phyloP scores from a whole-genome alignment of 345 rosid species.

The Dovyalis caffra region DNA sequence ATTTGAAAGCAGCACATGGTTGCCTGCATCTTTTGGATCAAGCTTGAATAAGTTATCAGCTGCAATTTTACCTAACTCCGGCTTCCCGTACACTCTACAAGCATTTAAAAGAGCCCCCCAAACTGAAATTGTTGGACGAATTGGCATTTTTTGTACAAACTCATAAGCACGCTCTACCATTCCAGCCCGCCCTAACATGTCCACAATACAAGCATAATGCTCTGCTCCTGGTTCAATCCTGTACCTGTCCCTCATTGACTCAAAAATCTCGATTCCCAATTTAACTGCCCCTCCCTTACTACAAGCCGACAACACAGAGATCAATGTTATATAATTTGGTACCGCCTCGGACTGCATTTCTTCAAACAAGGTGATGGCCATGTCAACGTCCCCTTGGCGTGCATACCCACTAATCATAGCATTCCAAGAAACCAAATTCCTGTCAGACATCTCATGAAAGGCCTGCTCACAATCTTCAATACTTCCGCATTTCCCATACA shows the following conservation, averaged over 20 bases:
- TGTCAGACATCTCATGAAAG: slow-evolving; percentile 58
- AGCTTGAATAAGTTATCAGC: slow-evolving; percentile 68
- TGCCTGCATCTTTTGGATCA: slow-evolving; percentile 79
- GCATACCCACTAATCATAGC: slow-evolving; percentile 77
- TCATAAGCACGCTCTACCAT: slow-evolving; percentile 66
- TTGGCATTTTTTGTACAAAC: slow-evolving; percentile 58
- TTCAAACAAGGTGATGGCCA: slow-evolving; percentile 57
- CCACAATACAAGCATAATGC: slow-evolving; percentile 82
- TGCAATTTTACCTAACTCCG: slow-evolving; percentile 59
- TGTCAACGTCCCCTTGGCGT: slow-evolving; percentile 62
- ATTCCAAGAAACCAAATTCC: slow-evolving; percentile 73
- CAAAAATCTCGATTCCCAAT: slow-evolving; percentile 60
- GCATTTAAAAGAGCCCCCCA: slow-evolving; percentile 96
- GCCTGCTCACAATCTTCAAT: slow-evolving; percentile 52
- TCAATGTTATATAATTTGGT: slow-evolving; percentile 72
- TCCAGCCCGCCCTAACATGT: slow-evolving; percentile 81
- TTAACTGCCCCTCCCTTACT: slow-evolving; percentile 72
- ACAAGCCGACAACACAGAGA: slow-evolving; percentile 81
- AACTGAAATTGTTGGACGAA: slow-evolving; percentile 60
- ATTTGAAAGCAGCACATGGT: slow-evolving; percentile 82
- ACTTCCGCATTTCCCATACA: slow-evolving; percentile 96
- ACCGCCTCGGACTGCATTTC: slow-evolving; percentile 45
- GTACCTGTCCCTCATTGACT: slow-evolving; percentile 56
- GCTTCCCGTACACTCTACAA: slow-evolving; percentile 64
- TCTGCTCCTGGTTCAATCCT: slow-evolving; percentile 67